A percentile compares a stretch with the other conserved stretches of the same genome.
Evolutionary conservation across 106 monocot species (phyloP).

Genomic region (Dioscorea dumetorum): DNA sequence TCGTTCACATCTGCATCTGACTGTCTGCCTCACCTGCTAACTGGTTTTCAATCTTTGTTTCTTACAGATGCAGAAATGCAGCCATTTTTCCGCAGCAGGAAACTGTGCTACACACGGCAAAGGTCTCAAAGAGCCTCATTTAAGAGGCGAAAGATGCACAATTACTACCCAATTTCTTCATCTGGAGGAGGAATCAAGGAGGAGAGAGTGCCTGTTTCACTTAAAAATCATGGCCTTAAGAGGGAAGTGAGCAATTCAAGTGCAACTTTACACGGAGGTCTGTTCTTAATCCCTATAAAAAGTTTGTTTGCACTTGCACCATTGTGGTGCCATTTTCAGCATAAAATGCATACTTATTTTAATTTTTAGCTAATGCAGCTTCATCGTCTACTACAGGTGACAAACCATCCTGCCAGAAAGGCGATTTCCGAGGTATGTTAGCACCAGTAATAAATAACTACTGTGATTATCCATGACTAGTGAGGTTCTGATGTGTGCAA

Average conservation of each 20-base stretch:
- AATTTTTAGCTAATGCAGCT: constrained; percentile 35
- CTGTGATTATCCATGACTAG: background rate
- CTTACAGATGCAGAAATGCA: constrained; percentile 41
- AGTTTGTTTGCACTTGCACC: background rate
- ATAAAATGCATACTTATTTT: background rate
- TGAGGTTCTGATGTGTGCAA: constrained; percentile 5
- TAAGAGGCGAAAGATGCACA: constrained; percentile 56
- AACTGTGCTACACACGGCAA: constrained; percentile 68
- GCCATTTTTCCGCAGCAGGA: constrained; percentile 40
- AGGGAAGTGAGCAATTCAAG: constrained; percentile 18
- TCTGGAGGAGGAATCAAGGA: constrained; percentile 6
- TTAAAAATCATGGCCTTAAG: constrained; percentile 19
- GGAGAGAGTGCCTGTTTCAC: constrained; percentile 6
- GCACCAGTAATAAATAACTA: background rate
- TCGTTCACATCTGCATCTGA: background rate
- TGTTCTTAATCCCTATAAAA: background rate
- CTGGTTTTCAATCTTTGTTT: constrained; percentile 2
- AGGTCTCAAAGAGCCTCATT: constrained; percentile 53
- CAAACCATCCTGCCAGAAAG: constrained; percentile 35
- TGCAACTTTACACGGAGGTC: constrained; percentile 20
- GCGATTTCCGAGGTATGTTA: constrained; percentile 42
- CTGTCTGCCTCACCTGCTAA: constrained; percentile 5
- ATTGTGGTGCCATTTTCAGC: background rate
- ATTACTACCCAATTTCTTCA: constrained; percentile 22
- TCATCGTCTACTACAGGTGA: constrained; percentile 21